These are phyloP conservation scores for Fusarium sp. DNA, from an alignment of 2,329 filamentous ascomycete genomes.

Conservation along the genomic window DNA sequence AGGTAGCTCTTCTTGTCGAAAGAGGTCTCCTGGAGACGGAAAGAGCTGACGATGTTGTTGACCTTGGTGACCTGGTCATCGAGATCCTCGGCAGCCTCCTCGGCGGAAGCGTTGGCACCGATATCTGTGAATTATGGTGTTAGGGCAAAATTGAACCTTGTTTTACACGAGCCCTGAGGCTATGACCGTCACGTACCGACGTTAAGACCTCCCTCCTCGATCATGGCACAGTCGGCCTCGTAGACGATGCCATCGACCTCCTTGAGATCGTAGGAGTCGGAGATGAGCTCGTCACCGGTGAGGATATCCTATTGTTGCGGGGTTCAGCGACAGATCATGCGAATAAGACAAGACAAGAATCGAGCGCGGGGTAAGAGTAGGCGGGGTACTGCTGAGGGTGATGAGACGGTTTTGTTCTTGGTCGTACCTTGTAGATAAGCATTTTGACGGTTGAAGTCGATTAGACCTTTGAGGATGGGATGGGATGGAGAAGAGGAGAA, in stretches of 20 bases:
- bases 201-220: slow-evolving; percentile 79
- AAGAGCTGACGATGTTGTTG: slow-evolving; percentile 93
- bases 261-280: slow-evolving; percentile 90
- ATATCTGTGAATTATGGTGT: slow-evolving; percentile 67
- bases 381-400: slow-evolving; percentile 11
- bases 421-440: slow-evolving; percentile 76
- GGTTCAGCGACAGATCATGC: slow-evolving; percentile 45
- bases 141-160: slow-evolving; percentile 10
- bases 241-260: slow-evolving; percentile 83
- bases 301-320: slow-evolving; percentile 78
- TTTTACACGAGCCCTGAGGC: background rate
- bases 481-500: slow-evolving; percentile 24
- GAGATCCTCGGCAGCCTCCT: slow-evolving; percentile 81
- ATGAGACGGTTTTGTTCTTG: slow-evolving; percentile 28
- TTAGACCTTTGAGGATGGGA: slow-evolving; percentile 31
- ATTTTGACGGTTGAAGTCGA: slow-evolving; percentile 66
- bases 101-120: slow-evolving; percentile 96
- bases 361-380: slow-evolving; percentile 33
- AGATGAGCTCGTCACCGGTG: slow-evolving; percentile 94
- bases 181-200: slow-evolving; percentile 69
- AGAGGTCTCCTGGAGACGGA: slow-evolving; percentile 81
- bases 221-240: slow-evolving; percentile 93
- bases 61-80: slow-evolving; percentile 80
- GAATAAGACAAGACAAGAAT: slow-evolving; percentile 13
- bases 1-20: slow-evolving; percentile 94